phyloP scores from a whole-genome alignment of 2,329 filamentous ascomycete species.

The Huntiella moniliformis region DNA sequence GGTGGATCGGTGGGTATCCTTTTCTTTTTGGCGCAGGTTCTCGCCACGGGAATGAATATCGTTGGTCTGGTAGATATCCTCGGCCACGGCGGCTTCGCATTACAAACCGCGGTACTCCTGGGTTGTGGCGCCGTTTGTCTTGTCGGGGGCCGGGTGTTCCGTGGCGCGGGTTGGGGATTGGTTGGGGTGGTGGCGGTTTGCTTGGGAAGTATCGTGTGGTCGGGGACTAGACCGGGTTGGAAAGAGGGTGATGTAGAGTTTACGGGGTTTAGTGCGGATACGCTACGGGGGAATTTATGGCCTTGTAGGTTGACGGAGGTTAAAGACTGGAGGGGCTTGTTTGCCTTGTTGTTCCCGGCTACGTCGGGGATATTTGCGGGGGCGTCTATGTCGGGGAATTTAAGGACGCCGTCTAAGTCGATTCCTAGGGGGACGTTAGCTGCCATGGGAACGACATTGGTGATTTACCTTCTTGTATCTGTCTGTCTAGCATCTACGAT shows the following conservation, averaged over 20 bases:
- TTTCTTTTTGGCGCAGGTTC: conserved; percentile 76
- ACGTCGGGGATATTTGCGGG: conserved; percentile 45
- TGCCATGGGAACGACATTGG: conserved; percentile 57
- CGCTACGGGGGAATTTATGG: conserved; percentile 54
- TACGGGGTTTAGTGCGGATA: conserved; percentile 55
- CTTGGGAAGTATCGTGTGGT: no score
- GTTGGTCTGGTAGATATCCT: conserved; percentile 49
- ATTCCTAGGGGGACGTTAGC: conserved; percentile 73
- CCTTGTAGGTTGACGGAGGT: conserved; percentile 22
- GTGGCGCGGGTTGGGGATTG: conserved; percentile 60
- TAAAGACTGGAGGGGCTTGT: conserved; percentile 33
- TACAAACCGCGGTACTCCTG: conserved; percentile 52
- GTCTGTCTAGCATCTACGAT: conserved; percentile 61
- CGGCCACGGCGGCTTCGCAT: conserved; percentile 35
- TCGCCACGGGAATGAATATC: conserved; percentile 75
- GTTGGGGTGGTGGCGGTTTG: conserved; percentile 38
- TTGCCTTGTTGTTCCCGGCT: conserved; percentile 66
- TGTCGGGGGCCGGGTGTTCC: conserved; percentile 62
- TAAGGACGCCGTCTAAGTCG: conserved; percentile 58
- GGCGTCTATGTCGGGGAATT: conserved; percentile 77
- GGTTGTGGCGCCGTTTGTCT: conserved; percentile 59
- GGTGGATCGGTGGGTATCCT: conserved; percentile 74
- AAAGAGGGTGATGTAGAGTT: conserved; percentile 43
- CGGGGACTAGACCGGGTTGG: conserved; percentile 38
- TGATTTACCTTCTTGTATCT: conserved; percentile 41